Conservation (phyloP, 306 rosid species). For the Acacia confusa region DNA sequence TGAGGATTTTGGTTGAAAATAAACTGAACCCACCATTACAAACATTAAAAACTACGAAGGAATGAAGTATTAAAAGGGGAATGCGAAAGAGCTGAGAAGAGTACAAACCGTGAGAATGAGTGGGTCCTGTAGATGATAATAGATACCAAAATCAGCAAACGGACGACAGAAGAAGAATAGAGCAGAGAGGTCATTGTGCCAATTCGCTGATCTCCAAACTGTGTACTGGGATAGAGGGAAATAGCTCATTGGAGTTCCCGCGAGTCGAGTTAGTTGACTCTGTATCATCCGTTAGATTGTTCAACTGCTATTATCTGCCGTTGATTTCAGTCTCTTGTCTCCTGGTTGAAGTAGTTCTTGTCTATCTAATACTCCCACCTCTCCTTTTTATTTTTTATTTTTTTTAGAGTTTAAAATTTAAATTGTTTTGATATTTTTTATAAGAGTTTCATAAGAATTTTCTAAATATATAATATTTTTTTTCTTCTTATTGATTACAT, state of each 20-base stretch:
- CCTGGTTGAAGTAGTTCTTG: neutral
- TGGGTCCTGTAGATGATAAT: neutral
- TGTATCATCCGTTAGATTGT: slow-evolving; percentile 18
- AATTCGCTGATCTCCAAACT: slow-evolving; percentile 19
- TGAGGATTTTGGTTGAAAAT: neutral
- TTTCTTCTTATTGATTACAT: no score
- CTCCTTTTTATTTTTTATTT: no score
- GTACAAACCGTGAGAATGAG: slow-evolving; percentile 43
- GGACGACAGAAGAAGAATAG: slow-evolving; percentile 25
- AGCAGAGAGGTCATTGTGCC: slow-evolving; percentile 23
- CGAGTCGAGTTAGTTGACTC: neutral
- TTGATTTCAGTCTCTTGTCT: neutral
- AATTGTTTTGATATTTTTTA: no score
- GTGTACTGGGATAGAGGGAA: neutral
- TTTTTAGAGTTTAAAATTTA: no score
- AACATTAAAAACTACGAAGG: slow-evolving; percentile 11
- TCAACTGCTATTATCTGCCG: neutral
- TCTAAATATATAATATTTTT: no score
- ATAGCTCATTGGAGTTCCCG: neutral
- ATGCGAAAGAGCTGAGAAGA: neutral
- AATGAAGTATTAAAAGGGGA: neutral
- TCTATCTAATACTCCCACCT: no score
- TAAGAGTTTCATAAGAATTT: no score
- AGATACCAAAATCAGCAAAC: slow-evolving; percentile 29
- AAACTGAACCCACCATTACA: slow-evolving; percentile 11